Percentiles rank a stretch among this genome's conserved stretches.
phyloP scores from a whole-genome alignment of 139 green algal species.

The Tetradesmus obliquus region DNA sequence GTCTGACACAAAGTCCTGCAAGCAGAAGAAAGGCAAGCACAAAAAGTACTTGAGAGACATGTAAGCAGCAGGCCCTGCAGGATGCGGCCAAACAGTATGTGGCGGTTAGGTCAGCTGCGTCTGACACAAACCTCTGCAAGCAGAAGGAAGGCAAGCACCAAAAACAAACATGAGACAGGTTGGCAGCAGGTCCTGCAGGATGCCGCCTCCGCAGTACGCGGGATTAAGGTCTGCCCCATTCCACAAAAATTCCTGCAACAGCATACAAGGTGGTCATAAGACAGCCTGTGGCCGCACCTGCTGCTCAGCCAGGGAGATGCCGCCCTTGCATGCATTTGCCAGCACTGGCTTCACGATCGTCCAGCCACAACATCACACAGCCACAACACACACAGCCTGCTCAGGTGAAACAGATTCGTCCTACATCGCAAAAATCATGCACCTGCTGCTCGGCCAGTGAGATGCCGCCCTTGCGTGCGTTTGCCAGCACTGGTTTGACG shows the following conservation, averaged over 20 bases:
- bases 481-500: conserved; percentile 60
- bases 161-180: too few species aligned
- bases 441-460: conserved; percentile 64
- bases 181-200: conserved; percentile 82
- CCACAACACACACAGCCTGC: neutral
- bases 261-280: neutral
- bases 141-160: neutral
- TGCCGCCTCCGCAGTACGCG: conserved; percentile 70
- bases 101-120: conserved; percentile 64
- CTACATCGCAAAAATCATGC: neutral
- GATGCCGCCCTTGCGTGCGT: conserved; percentile 67
- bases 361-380: conserved; percentile 59
- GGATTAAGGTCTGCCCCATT: conserved; percentile 65
- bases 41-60: neutral
- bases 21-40: neutral
- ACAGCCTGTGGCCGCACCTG: conserved; percentile 33
- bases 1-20: conserved; percentile 66
- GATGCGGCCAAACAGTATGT: conserved; percentile 76
- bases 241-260: conserved; percentile 65
- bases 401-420: neutral
- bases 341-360: conserved; percentile 59
- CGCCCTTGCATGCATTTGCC: conserved; percentile 62
- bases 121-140: conserved; percentile 65
- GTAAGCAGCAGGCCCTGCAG: conserved; percentile 77
- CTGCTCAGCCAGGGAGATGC: conserved; percentile 58